phyloP scores from a whole-genome alignment of 208 protist species.

The Trypanosoma melophagium region DNA sequence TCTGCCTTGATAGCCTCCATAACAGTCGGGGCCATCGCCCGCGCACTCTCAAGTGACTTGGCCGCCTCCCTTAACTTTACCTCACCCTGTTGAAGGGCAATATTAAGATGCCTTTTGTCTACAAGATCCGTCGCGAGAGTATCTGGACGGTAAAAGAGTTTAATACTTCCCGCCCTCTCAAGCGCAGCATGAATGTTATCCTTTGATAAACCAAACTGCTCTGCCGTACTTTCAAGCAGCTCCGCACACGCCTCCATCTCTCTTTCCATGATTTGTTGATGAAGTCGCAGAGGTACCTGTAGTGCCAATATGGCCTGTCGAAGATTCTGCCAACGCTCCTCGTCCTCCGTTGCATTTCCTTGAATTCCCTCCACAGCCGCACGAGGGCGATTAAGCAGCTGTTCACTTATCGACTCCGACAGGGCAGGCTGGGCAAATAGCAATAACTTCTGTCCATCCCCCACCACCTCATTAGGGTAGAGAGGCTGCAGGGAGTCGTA shows the following conservation, averaged over 20 bases:
- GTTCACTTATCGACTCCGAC: constrained; percentile 8
- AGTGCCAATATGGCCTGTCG: constrained; percentile 21
- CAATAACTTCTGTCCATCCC: constrained; percentile 26
- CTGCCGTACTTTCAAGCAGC: constrained; percentile 4
- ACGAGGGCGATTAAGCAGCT: neutral
- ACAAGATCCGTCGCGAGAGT: constrained; percentile 5
- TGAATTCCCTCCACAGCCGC: neutral
- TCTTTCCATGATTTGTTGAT: constrained; percentile 25
- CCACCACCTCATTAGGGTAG: constrained; percentile 17
- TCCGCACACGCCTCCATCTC: constrained; percentile 16
- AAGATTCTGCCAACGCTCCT: constrained; percentile 29
- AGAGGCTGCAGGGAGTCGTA: constrained; percentile 18
- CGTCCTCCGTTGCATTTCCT: constrained; percentile 5
- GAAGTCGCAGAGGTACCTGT: constrained; percentile 11
- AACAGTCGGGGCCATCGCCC: constrained; percentile 13
- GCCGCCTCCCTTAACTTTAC: constrained; percentile 19
- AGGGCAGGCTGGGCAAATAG: constrained; percentile 17
- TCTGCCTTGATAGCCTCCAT: constrained; percentile 13
- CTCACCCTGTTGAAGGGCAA: constrained; percentile 14
- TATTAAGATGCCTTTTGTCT: constrained; percentile 8
- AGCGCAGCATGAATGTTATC: constrained; percentile 18
- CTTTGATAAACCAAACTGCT: constrained; percentile 14
- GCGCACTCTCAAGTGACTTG: constrained; percentile 7
- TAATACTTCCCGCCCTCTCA: constrained; percentile 13
- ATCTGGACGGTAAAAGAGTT: constrained; percentile 23